phyloP scores from a whole-genome alignment of 768 basidiomycete species.

The Pisolithus tinctorius region DNA sequence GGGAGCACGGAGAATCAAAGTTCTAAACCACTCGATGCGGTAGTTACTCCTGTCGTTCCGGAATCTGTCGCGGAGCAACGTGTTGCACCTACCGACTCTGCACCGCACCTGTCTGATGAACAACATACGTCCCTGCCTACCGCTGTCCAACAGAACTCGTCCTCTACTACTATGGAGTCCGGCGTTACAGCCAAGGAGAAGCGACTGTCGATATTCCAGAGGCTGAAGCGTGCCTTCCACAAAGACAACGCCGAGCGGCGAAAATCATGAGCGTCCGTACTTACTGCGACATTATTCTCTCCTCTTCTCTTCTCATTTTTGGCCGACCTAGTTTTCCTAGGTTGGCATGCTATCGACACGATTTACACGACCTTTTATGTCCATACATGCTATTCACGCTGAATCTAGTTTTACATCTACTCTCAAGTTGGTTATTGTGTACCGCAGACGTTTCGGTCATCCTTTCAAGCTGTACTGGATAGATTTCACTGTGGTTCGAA shows the following conservation, averaged over 20 bases:
- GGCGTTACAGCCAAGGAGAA: slow-evolving; percentile 40
- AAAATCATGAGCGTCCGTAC: slow-evolving; percentile 16
- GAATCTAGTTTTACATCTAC: neutral
- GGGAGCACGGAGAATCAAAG: too few species aligned
- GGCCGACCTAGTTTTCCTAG: neutral
- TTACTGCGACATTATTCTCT: neutral
- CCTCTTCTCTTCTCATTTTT: neutral
- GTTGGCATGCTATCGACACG: neutral
- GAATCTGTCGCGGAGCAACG: too few species aligned
- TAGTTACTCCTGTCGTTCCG: too few species aligned
- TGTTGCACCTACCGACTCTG: neutral
- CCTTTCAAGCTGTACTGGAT: neutral
- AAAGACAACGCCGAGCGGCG: slow-evolving; percentile 38
- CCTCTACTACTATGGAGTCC: slow-evolving; percentile 29
- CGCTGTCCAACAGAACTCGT: neutral
- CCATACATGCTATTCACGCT: neutral
- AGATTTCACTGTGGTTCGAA: neutral
- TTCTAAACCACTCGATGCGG: too few species aligned
- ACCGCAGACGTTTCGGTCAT: neutral
- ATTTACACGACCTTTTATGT: neutral
- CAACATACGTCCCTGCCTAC: neutral
- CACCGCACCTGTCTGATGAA: neutral
- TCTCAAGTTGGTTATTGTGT: too few species aligned
- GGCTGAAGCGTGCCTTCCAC: slow-evolving; percentile 47
- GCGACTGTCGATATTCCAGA: slow-evolving; percentile 46